phyloP scores from a whole-genome alignment of 2,329 filamentous ascomycete genomes.

The Talaromyces verruculosus region DNA sequence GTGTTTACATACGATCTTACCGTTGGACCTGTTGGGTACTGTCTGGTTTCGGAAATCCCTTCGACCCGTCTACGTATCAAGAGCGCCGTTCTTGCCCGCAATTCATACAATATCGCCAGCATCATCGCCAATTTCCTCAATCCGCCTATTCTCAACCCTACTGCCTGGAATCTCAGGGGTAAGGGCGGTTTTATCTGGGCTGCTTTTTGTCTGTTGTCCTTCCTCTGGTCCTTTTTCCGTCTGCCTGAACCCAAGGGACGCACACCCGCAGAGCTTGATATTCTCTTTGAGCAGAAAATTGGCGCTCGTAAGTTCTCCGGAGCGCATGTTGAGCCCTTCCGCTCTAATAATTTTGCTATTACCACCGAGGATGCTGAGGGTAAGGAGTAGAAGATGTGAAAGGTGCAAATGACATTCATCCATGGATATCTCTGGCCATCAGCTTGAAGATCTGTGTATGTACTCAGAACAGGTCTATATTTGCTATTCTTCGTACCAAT shows the following conservation, averaged over 20 bases:
- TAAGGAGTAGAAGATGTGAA: background rate
- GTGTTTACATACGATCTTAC: slow-evolving; percentile 58
- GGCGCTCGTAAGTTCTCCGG: slow-evolving; percentile 32
- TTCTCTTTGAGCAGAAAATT: slow-evolving; percentile 42
- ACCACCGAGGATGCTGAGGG: slow-evolving; percentile 9
- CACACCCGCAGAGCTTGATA: slow-evolving; percentile 45
- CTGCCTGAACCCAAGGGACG: slow-evolving; percentile 44
- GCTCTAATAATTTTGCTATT: slow-evolving; percentile 12
- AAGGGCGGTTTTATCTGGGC: slow-evolving; percentile 45
- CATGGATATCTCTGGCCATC: background rate
- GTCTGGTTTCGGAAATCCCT: slow-evolving; percentile 55
- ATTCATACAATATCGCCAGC: slow-evolving; percentile 52
- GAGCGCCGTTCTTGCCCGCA: slow-evolving; percentile 56
- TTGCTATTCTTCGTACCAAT: background rate
- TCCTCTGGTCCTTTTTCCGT: slow-evolving; percentile 43
- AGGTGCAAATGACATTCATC: background rate
- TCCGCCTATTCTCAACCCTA: slow-evolving; percentile 36
- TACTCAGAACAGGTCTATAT: background rate
- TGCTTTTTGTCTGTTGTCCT: slow-evolving; percentile 34
- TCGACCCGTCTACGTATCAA: slow-evolving; percentile 57
- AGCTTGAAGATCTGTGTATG: background rate
- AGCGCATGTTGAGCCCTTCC: slow-evolving; percentile 36
- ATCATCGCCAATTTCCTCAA: slow-evolving; percentile 48
- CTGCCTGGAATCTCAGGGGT: slow-evolving; percentile 42
- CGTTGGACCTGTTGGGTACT: slow-evolving; percentile 57